Evolutionary conservation across 768 basidiomycete species (phyloP).

Genomic region (Chalciporus pseudorubinellus): DNA sequence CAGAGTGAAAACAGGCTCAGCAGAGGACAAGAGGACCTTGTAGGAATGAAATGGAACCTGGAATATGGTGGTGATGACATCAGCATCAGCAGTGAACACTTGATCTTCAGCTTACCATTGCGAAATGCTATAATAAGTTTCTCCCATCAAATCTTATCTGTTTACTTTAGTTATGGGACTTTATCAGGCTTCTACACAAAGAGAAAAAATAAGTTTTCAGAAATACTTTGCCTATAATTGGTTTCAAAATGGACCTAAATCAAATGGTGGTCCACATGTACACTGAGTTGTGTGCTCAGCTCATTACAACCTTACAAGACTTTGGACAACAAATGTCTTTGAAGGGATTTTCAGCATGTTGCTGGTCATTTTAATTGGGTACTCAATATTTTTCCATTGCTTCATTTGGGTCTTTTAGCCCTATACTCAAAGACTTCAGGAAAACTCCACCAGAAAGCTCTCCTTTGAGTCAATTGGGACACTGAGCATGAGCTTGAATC

Average conservation of each 20-base stretch:
- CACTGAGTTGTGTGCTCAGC: slow-evolving; percentile 3
- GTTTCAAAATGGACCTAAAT: slow-evolving; percentile 33
- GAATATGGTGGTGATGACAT: too few species aligned
- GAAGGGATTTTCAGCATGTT: slow-evolving; percentile 27
- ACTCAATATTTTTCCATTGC: slow-evolving; percentile 38
- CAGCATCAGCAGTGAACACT: too few species aligned
- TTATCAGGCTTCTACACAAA: slow-evolving; percentile 28
- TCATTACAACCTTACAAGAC: slow-evolving; percentile 11
- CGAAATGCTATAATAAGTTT: not conserved
- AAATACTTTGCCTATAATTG: slow-evolving; percentile 23
- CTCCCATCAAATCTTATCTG: not conserved
- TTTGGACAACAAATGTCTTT: slow-evolving; percentile 6
- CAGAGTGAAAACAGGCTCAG: too few species aligned
- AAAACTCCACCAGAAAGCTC: slow-evolving; percentile 1
- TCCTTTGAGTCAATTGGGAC: slow-evolving; percentile 4
- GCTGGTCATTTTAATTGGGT: slow-evolving; percentile 40
- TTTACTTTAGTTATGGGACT: slow-evolving; percentile 32
- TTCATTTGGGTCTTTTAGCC: slow-evolving; percentile 31
- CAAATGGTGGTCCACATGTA: slow-evolving; percentile 20
- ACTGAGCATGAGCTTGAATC: slow-evolving; percentile 5
- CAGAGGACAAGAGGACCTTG: too few species aligned
- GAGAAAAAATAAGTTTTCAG: slow-evolving; percentile 27
- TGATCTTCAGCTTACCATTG: too few species aligned
- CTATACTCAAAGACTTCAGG: slow-evolving; percentile 37
- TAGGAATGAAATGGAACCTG: too few species aligned